Base-by-base conservation (phyloP, 805 yeast genomes). In the Cyberlindnera petersonii region DNA sequence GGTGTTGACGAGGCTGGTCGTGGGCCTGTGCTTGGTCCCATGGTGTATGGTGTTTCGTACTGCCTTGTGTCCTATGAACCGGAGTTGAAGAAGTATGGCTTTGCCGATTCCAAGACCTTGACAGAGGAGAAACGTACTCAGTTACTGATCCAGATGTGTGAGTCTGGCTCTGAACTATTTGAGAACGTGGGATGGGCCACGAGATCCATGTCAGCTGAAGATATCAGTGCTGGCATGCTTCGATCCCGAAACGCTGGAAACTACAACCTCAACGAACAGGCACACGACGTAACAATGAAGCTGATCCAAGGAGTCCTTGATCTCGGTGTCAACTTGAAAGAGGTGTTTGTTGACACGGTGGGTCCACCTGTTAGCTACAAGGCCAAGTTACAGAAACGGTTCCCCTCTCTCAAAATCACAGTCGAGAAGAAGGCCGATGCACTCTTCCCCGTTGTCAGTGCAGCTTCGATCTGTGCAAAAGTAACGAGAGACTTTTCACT, bases 1-100 rank as follows among this genome's bases (percentile, higher is more conserved):
- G 99, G 99, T 1, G 95, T 93, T 1, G 99, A 93, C 60, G 99
- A 93, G 59, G 99, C 99, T 0, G 99, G 99, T 1, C 72, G 99
- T 49, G 99, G 99, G 0, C 99, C 99, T 0, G 97, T 94, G 0
- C 54, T 94, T 28, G 98, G 98, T 0, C 95, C 98, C 0, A 93
- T 93, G 98, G 98, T 93, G 2, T 93, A 93, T 56, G 95, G 95
- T 4, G 68, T 87, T 6, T 79, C 93, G 4, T 93, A 87, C 56
- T 81, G 95, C 46, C 61, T 79, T 10, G 69, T 72, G 33, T 59
- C 65, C 0, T 84, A 75, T 40, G 65, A 64, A 44, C 59, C 68
- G 22, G 55, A 62, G 1, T 56, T 70, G 15, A 69, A 82, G 35
- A 63, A 71, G 23, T 82, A 76, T 48, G 96, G 88, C 13, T 93